Base-by-base conservation (phyloP, 2,329 filamentous ascomycete genomes). In the Thelonectria olida region DNA sequence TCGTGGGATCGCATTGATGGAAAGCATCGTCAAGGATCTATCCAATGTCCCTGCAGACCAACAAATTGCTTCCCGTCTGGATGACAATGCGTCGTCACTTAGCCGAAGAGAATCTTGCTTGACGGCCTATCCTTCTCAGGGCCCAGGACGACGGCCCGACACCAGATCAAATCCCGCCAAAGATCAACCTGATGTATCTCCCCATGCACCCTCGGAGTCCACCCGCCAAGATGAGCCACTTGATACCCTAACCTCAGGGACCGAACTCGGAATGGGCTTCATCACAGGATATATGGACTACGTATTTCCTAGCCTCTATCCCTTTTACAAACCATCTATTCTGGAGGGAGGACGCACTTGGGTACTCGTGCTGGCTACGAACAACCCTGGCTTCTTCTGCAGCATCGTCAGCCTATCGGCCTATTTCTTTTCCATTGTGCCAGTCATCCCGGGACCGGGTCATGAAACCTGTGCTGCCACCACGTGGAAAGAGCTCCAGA, bases 301-400 rank as follows among this genome's bases (percentile, higher is more conserved):
- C 23, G 67, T 79, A 8, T 79, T 87, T 58, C 84, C 84, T 1
- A 82, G 84, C 55, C 72, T 86, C 3, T 86, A 83, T 65, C 85
- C 85, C 1, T 84, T 86, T 63, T 87, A 86, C 70, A 78, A 78
- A 3, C 85, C 85, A 0, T 74, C 77, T 3, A 63, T 84, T 2
- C 72, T 81, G 7, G 74, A 83, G 62, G 80, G 81, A 20, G 84
- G 84, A 7, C 79, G 81, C 45, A 78, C 79, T n/a, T 88, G 84
- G 85, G 74, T 87, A 20, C 72, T 87, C n/a, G 77, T 81, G n/a
- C 73, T 85, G 54, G 76, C 86, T 8, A 76, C 80, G 39, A 80
- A 77, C 41, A 85, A 82, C 69, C 80, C 80, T 55, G 77, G 82
- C 3, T 73, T 85, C 19, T 83, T 81, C 67, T 82, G 85, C 69